Percentiles rank a stretch among this genome's conserved stretches.
phyloP scores from a whole-genome alignment of 2,329 filamentous ascomycete genomes.

The Chaetomiaceae sp. region DNA sequence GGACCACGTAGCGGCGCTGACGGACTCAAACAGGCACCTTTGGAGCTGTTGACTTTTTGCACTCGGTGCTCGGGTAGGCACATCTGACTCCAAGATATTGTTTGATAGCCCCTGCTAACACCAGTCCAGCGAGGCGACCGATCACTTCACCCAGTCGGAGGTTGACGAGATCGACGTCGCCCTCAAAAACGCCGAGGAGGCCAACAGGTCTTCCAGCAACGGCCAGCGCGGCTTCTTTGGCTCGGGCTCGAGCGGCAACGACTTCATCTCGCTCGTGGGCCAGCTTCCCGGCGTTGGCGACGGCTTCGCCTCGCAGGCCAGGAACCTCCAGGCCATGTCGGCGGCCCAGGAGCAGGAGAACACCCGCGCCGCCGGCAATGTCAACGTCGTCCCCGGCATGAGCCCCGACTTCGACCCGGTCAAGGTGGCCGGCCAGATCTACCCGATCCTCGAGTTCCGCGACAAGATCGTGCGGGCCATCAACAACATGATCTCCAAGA shows the following conservation, averaged over 20 bases:
- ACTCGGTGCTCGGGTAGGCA: slow-evolving; percentile 57
- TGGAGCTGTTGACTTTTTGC: slow-evolving; percentile 78
- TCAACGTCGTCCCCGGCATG: slow-evolving; percentile 66
- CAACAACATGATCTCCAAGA: slow-evolving; percentile 79
- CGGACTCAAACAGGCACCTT: slow-evolving; percentile 50
- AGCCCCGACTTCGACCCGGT: slow-evolving; percentile 71
- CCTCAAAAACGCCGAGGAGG: slow-evolving; percentile 61
- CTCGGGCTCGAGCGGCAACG: slow-evolving; percentile 36
- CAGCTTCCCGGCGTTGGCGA: slow-evolving; percentile 68
- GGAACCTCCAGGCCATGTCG: slow-evolving; percentile 55
- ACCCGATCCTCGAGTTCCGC: slow-evolving; percentile 88
- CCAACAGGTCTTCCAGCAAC: slow-evolving; percentile 28
- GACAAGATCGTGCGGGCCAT: slow-evolving; percentile 91
- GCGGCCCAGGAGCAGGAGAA: slow-evolving; percentile 61
- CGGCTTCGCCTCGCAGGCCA: slow-evolving; percentile 62
- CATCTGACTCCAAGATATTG: not conserved
- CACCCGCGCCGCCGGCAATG: slow-evolving; percentile 35
- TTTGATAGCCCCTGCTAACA: slow-evolving; percentile 31
- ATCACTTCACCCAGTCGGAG: slow-evolving; percentile 81
- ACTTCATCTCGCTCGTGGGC: slow-evolving; percentile 67
- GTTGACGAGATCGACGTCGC: slow-evolving; percentile 75
- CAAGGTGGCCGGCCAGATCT: slow-evolving; percentile 75
- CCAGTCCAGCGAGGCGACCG: slow-evolving; percentile 57
- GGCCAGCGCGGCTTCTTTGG: slow-evolving; percentile 32
- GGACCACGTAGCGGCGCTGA: not conserved